A percentile compares a stretch with the other conserved stretches of the same genome.
Evolutionary conservation across 2,329 filamentous ascomycete species (phyloP).

Genomic region (Arthroderma sp.): DNA sequence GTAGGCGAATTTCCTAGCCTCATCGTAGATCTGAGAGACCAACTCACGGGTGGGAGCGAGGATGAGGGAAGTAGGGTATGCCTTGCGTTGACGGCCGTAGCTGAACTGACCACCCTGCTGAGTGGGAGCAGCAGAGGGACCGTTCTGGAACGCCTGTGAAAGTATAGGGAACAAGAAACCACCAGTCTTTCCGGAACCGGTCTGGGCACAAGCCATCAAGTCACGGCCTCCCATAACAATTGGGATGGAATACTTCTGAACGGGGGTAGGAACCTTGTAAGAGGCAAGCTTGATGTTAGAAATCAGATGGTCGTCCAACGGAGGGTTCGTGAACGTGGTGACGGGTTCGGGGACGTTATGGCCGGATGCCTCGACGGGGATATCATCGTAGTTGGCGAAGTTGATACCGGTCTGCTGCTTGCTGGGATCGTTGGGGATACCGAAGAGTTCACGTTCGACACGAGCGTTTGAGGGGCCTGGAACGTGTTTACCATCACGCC

Average conservation of each 20-base stretch:
- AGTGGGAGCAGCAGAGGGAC: slow-evolving; percentile 59
- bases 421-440: slow-evolving; percentile 74
- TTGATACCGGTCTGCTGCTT: slow-evolving; percentile 99
- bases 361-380: slow-evolving; percentile 93
- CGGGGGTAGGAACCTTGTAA: slow-evolving; percentile 91
- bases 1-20: slow-evolving; percentile 96
- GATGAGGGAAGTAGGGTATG: slow-evolving; percentile 90
- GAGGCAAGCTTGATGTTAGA: slow-evolving; percentile 85
- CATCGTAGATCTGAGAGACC: slow-evolving; percentile 96
- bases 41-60: slow-evolving; percentile 95
- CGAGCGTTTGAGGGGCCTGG: slow-evolving; percentile 79
- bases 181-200: slow-evolving; percentile 98
- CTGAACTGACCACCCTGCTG: slow-evolving; percentile 49
- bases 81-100: slow-evolving; percentile 91
- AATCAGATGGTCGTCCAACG: slow-evolving; percentile 85
- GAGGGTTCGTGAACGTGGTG: slow-evolving; percentile 81
- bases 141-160: slow-evolving; percentile 89
- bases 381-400: slow-evolving; percentile 99
- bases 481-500: slow-evolving; percentile 94
- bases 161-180: slow-evolving; percentile 98
- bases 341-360: slow-evolving; percentile 88
- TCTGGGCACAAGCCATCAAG: slow-evolving; percentile 99
- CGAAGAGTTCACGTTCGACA: slow-evolving; percentile 90
- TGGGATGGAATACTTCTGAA: slow-evolving; percentile 98
- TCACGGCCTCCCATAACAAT: slow-evolving; percentile 98